These are phyloP conservation scores for Russula brevipes DNA, from an alignment of 768 basidiomycete genomes.

Conservation along the genomic window DNA sequence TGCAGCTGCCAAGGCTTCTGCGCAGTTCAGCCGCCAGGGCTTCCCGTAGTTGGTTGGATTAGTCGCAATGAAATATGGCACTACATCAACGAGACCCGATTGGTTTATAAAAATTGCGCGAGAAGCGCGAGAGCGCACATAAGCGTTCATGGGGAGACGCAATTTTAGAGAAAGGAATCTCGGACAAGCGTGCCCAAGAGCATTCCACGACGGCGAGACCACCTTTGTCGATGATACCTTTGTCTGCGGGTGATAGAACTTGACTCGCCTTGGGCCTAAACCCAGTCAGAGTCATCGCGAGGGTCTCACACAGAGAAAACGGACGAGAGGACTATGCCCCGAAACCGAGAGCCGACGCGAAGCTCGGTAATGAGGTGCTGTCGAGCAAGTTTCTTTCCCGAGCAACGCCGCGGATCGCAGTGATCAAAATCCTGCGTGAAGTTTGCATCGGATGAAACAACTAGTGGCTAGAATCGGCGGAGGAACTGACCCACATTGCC, in stretches of 20 bases:
- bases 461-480: background rate
- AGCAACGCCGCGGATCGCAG: slow-evolving; percentile 85
- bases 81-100: slow-evolving; percentile 37
- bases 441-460: background rate
- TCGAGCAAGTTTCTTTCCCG: slow-evolving; percentile 86
- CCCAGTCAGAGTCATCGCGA: background rate
- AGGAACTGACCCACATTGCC: slow-evolving; percentile 86
- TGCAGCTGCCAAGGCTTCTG: slow-evolving; percentile 89
- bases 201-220: slow-evolving; percentile 98
- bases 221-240: slow-evolving; percentile 61
- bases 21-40: slow-evolving; percentile 94
- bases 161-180: slow-evolving; percentile 93
- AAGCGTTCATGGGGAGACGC: slow-evolving; percentile 88
- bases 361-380: slow-evolving; percentile 82
- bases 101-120: background rate
- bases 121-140: slow-evolving; percentile 45
- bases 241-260: slow-evolving; percentile 77
- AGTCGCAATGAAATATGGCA: slow-evolving; percentile 91
- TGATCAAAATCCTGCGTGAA: slow-evolving; percentile 84
- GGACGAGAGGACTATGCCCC: slow-evolving; percentile 92
- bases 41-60: slow-evolving; percentile 99
- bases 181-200: slow-evolving; percentile 93
- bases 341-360: slow-evolving; percentile 76
- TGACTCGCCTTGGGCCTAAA: slow-evolving; percentile 76
- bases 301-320: slow-evolving; percentile 28